Base-by-base conservation (phyloP, 805 yeast species). In the Metschnikowia colocasiae region DNA sequence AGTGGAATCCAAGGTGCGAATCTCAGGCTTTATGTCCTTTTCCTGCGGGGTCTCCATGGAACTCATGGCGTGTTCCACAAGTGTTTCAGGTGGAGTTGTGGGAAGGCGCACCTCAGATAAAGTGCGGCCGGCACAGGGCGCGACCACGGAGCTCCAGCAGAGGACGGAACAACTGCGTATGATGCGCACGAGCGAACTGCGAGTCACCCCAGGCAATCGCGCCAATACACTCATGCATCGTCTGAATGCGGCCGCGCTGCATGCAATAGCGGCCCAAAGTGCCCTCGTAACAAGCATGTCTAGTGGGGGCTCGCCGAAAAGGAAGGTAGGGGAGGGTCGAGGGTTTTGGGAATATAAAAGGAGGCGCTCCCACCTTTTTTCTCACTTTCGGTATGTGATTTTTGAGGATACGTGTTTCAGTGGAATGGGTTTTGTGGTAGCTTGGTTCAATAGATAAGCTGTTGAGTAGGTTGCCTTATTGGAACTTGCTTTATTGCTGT, bases 41-140 rank as follows among this genome's bases (percentile, higher is more conserved):
- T 23, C 13, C 29, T 36, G 40, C 40, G 40, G 40, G 29, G 30
- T 23, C 19, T 36, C 40, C 40, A n/a, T 16, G 40, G 29, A 36
- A 36, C 40, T 36, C 40, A 36, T 36, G 40, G 40, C 29, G 18
- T 15, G 40, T 23, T 36, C 40, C 40, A 36, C 29, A 36, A 15
- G 40, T 36, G 40, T 36, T 23, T 36, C 40, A 23, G 40, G 40
- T 13, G 40, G 19, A 36, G 40, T 19, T 22, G 40, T n/a, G 15
- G 27, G 40, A 36, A 23, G 40, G 40, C 29, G 40, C 19, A 36
- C 40, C 29, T 36, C 29, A 36, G 40, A 36, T 36, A 36, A 36
- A 36, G 40, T 36, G 40, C 40, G 40, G 30, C 40, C 40, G 40
- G 40, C 20, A 36, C 40, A 36, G 40, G 40, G 40, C 30, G 40